Evolutionary conservation across 228 moss, liverwort and hornwort species (phyloP).

Genomic region (Sphagnum fallax): DNA sequence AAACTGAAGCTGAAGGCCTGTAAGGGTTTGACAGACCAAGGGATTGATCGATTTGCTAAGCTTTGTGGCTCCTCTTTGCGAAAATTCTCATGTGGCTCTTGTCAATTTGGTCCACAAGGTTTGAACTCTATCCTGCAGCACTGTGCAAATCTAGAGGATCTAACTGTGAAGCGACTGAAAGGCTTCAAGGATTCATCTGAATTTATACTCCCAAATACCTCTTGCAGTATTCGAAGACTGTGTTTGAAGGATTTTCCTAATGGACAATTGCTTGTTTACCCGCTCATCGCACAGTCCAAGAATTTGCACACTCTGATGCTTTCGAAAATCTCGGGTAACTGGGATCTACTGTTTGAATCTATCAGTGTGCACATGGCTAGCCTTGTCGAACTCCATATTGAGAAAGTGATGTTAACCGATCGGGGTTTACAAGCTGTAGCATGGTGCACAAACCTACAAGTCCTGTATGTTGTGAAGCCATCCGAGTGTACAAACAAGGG

Average conservation of each 20-base stretch:
- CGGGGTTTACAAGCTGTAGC: conserved; percentile 33
- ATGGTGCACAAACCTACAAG: conserved; percentile 39
- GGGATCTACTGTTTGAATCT: conserved; percentile 49
- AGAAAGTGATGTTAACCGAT: conserved; percentile 38
- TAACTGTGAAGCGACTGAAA: conserved; percentile 41
- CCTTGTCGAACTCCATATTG: conserved; percentile 49
- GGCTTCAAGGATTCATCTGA: conserved; percentile 39
- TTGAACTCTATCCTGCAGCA: conserved; percentile 46
- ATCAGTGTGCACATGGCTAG: conserved; percentile 46
- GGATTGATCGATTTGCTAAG: conserved; percentile 41
- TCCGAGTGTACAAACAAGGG: conserved; percentile 49
- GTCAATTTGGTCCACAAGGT: conserved; percentile 46
- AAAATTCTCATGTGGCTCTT: conserved; percentile 42
- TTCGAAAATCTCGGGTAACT: conserved; percentile 45
- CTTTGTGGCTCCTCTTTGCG: conserved; percentile 30
- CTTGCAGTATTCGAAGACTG: conserved; percentile 34
- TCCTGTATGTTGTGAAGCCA: conserved; percentile 41
- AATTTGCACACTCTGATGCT: conserved; percentile 42
- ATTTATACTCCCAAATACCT: conserved; percentile 22
- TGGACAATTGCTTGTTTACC: conserved; percentile 32
- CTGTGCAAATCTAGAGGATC: conserved; percentile 45
- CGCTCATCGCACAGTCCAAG: conserved; percentile 41
- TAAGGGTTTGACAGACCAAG: conserved; percentile 44
- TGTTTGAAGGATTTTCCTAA: conserved; percentile 44
- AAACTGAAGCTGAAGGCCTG: conserved; percentile 51